Conservation (phyloP, 805 yeast genomes). For the Pachysolen tannophilus region DNA sequence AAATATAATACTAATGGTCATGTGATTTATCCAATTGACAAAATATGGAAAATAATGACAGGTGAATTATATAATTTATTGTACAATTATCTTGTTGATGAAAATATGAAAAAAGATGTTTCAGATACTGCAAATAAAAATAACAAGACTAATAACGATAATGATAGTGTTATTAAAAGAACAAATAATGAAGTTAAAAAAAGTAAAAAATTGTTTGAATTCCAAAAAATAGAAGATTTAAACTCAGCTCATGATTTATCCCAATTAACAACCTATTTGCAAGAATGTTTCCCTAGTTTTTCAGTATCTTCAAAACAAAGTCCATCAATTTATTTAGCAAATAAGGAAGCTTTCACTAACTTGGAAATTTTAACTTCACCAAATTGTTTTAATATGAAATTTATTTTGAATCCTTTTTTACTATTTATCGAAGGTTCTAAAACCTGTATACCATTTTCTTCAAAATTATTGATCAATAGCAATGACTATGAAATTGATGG, state of each 20-base stretch:
- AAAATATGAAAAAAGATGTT: conserved; percentile 17
- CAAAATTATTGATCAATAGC: conserved; percentile 14
- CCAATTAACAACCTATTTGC: conserved; percentile 22
- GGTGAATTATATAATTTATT: conserved; percentile 30
- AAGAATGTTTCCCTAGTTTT: conserved; percentile 69
- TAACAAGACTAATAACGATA: conserved; percentile 14
- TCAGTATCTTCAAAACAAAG: conserved; percentile 18
- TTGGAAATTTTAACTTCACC: conserved; percentile 63
- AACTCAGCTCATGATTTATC: conserved; percentile 5
- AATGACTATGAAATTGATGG: conserved; percentile 17
- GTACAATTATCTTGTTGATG: conserved; percentile 29
- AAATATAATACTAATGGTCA: conserved; percentile 10
- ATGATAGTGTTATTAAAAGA: no score
- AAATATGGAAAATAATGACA: conserved; percentile 38
- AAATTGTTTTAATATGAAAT: conserved; percentile 71
- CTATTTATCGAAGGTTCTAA: conserved; percentile 57
- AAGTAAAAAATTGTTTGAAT: conserved; percentile 10
- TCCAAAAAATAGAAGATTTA: conserved; percentile 1
- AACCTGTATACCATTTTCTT: conserved; percentile 5
- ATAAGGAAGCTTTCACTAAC: conserved; percentile 42
- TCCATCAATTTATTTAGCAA: conserved; percentile 43
- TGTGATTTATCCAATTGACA: conserved; percentile 15
- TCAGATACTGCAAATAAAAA: conserved; percentile 10
- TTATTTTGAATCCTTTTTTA: conserved; percentile 66
- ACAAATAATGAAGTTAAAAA: conserved; percentile 17